A percentile compares a stretch with the other conserved stretches of the same genome.
These are phyloP conservation scores for Plenodomus tracheiphilus DNA, from an alignment of 2,329 filamentous ascomycete genomes.

Conservation along the genomic window DNA sequence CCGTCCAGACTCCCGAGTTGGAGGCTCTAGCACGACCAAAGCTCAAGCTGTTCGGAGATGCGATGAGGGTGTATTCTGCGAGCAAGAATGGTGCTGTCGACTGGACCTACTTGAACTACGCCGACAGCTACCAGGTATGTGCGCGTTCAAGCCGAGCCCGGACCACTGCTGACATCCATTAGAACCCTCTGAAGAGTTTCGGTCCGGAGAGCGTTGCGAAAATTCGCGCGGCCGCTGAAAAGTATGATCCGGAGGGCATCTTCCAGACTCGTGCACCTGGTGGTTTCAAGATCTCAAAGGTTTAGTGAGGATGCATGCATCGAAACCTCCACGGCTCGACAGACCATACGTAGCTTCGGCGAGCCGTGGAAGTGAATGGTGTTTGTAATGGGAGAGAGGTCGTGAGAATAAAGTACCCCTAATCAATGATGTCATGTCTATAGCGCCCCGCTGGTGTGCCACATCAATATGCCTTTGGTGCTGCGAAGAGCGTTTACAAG, in stretches of 20 bases:
- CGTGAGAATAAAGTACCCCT: too few species aligned
- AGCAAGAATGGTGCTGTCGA: constrained; percentile 12
- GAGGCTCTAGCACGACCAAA: constrained; percentile 14
- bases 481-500: too few species aligned
- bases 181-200: constrained; percentile 47
- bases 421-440: too few species aligned
- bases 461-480: too few species aligned
- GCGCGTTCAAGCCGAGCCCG: neutral
- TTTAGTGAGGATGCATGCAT: constrained; percentile 1
- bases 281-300: constrained; percentile 47
- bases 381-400: too few species aligned
- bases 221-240: constrained; percentile 37
- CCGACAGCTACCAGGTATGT: constrained; percentile 30
- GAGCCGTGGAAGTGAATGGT: too few species aligned
- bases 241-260: constrained; percentile 47
- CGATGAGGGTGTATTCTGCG: constrained; percentile 16
- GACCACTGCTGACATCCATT: constrained; percentile 18
- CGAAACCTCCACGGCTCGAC: too few species aligned
- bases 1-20: constrained; percentile 17
- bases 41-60: constrained; percentile 12
- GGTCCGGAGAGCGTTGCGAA: constrained; percentile 42
- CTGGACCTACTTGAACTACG: constrained; percentile 42
- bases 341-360: too few species aligned
- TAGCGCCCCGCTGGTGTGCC: too few species aligned
- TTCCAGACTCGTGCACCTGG: constrained; percentile 48